Conservation (phyloP, 2,329 filamentous ascomycete genomes). For the Knufia fluminis region DNA sequence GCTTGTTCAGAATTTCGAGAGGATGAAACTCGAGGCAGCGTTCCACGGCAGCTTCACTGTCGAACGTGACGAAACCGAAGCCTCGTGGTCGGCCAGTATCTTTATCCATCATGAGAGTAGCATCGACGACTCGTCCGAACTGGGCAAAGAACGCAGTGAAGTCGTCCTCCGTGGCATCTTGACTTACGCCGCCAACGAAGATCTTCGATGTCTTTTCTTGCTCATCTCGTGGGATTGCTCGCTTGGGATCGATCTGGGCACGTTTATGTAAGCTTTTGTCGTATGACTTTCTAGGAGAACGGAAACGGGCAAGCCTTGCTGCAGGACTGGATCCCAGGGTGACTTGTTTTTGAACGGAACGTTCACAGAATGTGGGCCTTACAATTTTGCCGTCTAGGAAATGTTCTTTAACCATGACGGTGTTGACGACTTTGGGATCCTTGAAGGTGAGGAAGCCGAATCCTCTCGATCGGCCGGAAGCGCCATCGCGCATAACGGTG, state of each 20-base stretch:
- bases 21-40: constrained; percentile 67
- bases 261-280: constrained; percentile 23
- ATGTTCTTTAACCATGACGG: constrained; percentile 99
- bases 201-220: constrained; percentile 98
- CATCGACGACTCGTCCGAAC: constrained; percentile 92
- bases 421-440: constrained; percentile 95
- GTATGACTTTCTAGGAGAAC: constrained; percentile 6
- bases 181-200: constrained; percentile 93
- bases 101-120: constrained; percentile 99
- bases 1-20: constrained; percentile 87
- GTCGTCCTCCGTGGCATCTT: constrained; percentile 91
- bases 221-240: constrained; percentile 92
- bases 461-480: constrained; percentile 83
- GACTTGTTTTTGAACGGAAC: constrained; percentile 14
- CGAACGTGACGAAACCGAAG: constrained; percentile 97
- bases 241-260: constrained; percentile 85
- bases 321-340: constrained; percentile 12
- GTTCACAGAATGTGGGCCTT: constrained; percentile 35
- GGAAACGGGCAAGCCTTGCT: constrained; percentile 2
- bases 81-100: constrained; percentile 94
- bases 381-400: constrained; percentile 98
- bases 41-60: constrained; percentile 90
- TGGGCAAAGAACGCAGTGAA: constrained; percentile 96
- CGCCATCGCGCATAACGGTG: constrained; percentile 97
- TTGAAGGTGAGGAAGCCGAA: constrained; percentile 98